Evolutionary conservation across 768 basidiomycete genomes (phyloP), one percentile per base, ranked within the genome.

Genomic region (Lentinula boryana): DNA sequence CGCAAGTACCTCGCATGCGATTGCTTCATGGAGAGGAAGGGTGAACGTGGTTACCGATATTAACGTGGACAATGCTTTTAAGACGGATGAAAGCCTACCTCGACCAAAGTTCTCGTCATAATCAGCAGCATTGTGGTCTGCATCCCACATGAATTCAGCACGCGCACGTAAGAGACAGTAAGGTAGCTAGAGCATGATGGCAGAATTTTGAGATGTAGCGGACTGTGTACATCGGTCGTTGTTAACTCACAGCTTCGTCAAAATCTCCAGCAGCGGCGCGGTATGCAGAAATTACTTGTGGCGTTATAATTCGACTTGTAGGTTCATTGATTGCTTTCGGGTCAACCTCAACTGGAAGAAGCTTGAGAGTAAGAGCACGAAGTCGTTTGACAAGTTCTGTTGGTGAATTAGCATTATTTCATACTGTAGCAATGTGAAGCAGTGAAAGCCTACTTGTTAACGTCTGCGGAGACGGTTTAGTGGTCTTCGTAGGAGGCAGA

Each of bases 231-330:
- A 41, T 18, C 4, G 32, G 7, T 8, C 12, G 31, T 13, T 9
- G 7, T 3, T 32, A 31, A 69, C 87, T 65, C 67, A 95, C 92
- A 27, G 91, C 90, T 68, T 94, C 91, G 16, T 78, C 71, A 69
- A 95, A 95, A 72, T 96, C 93, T 5, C 95, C 95, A 7, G 90
- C 95, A 23, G 92, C 88, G 54, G 82, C 83, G 31, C 78, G 80
- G 67, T 88, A 98, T 1, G 93, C 85, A 43, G 78, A 76, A 61
- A 98, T 82, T 49, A 96, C 91, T 55, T 79, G 77, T 0, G 88
- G 88, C 0, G 93, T 95, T 48, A 96, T 91, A 55, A 95, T 79
- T 61, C 91, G 83, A 71, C 88, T 91, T 0, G 90, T 94, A 0
- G 93, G 84, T 36, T 88, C 86, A 67, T 79, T 84, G 58, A 97